These are phyloP conservation scores for Begonia peltatifolia DNA, from an alignment of 306 rosid species.

Conservation along the genomic window DNA sequence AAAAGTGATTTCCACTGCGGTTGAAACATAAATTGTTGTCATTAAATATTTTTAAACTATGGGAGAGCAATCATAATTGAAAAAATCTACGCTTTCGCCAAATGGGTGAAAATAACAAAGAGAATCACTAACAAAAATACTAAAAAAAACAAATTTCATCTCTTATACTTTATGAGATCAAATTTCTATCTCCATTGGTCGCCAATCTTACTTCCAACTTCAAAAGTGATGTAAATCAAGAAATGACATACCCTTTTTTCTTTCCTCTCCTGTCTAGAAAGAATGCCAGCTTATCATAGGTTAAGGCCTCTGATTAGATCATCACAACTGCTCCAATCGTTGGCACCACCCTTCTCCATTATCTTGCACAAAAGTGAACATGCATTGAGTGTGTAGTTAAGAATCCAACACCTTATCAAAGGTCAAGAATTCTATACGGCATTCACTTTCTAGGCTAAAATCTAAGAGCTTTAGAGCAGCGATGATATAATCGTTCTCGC, in stretches of 20 bases:
- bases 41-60: no score
- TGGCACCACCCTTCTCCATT: constrained; percentile 57
- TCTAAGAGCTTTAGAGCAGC: constrained; percentile 80
- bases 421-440: constrained; percentile 36
- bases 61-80: no score
- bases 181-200: no score
- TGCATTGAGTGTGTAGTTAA: constrained; percentile 76
- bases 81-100: no score
- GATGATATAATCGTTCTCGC: constrained; percentile 74
- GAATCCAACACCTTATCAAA: constrained; percentile 76
- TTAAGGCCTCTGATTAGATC: constrained; percentile 67
- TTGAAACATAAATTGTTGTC: no score
- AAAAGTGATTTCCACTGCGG: no score
- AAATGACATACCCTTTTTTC: constrained; percentile 25
- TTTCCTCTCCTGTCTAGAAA: constrained; percentile 53
- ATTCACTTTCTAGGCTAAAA: constrained; percentile 67
- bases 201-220: no score
- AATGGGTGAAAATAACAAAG: no score
- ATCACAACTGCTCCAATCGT: constrained; percentile 49
- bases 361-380: constrained; percentile 70
- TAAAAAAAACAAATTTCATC: no score
- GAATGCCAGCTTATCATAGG: constrained; percentile 70
- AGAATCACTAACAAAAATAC: no score
- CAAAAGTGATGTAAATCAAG: constrained; percentile 9
- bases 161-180: no score